A percentile compares a stretch with the other conserved stretches of the same genome.
These are phyloP conservation scores for Ceriops decandra DNA, from an alignment of 345 rosid species.

Conservation along the genomic window DNA sequence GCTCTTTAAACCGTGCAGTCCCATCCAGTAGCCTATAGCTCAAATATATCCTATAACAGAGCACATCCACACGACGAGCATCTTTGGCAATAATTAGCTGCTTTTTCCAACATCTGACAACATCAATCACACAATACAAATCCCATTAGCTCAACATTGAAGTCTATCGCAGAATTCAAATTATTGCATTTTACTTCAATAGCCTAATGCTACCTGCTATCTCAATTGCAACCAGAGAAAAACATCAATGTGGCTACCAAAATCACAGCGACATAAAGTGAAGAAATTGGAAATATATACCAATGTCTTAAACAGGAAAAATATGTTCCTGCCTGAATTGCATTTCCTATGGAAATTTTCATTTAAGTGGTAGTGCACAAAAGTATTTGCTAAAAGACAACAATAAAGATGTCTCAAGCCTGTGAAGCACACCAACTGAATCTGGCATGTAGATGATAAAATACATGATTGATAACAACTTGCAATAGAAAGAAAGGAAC, in stretches of 20 bases:
- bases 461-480: neutral
- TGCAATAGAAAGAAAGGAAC: neutral
- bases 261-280: neutral
- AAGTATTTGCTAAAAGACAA: neutral
- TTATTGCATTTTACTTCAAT: neutral
- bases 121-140: conserved; percentile 24
- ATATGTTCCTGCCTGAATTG: neutral
- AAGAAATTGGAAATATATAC: neutral
- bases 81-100: conserved; percentile 78
- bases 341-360: neutral
- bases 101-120: conserved; percentile 82
- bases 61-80: conserved; percentile 80
- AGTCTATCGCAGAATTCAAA: conserved; percentile 9
- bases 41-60: conserved; percentile 79
- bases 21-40: conserved; percentile 74
- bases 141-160: conserved; percentile 15
- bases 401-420: conserved; percentile 1
- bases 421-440: conserved; percentile 6
- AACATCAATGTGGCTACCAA: neutral
- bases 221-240: conserved; percentile 4
- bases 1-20: conserved; percentile 62
- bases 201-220: neutral
- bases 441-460: neutral
- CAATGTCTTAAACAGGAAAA: neutral
- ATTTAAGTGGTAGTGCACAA: neutral